Evolutionary conservation across 371 early-diverging fungal genomes (phyloP), one percentile per base, ranked within the genome.

Genomic region (Chytridium lagenaria): DNA sequence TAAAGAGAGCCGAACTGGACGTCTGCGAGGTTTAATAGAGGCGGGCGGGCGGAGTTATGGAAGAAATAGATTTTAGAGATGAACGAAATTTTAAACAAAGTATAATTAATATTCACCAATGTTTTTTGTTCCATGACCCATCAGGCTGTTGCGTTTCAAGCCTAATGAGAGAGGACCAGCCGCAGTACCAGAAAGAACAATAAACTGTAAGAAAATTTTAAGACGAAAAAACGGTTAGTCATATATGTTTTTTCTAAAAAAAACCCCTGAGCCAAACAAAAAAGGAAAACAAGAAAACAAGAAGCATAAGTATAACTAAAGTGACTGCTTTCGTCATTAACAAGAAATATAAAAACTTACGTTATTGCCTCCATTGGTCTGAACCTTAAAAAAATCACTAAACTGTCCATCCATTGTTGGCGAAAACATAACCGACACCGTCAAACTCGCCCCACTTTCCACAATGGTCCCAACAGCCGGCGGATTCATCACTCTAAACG

Each of bases 401-500:
- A 16, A 66, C 2, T n/a, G 3, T 2, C 66, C 66, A 37, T 66
- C 66, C 12, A 26, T 26, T 7, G 10, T 66, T 22, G 66, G 66
- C 23, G 2, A 23, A 40, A 66, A 66, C 66, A 40, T 15, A 15
- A 66, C 44, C 23, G 44, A 40, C 15, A 66, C 12, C 10, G 66
- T 66, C 15, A 66, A 40, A 10, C n/a, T 40, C 15, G 3, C 26
- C 5, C 66, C 66, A 16, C 36, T 34, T 3, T 7, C 44, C 15
- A 66, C 22, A 19, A 44, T 28, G 3, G 38, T 40, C 16, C 44
- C 44, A 5, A 66, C 38, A 5, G 38, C 37, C 39, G 66, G 66
- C 12, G 66, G 44, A 28, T 66, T 40, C 66, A 66, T n/a, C 23
- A 66, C 66, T 19, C 10, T 23, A 28, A 66, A 66, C 12, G 66